phyloP scores from a whole-genome alignment of 2,329 filamentous ascomycete genomes.

The Lachnellula suecica region DNA sequence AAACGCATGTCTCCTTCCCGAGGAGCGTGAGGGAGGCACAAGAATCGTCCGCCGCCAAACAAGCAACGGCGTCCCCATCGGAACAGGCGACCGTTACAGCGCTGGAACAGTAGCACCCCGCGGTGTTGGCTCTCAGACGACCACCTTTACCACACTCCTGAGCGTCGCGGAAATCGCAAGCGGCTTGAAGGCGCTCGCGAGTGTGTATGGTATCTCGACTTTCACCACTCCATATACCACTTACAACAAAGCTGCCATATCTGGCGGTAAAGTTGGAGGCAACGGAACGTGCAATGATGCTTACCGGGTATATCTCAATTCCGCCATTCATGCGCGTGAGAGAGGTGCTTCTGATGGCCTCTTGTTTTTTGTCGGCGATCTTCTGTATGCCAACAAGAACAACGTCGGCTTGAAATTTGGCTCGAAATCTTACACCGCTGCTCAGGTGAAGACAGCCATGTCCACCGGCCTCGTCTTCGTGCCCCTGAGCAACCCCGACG shows the following conservation, averaged over 20 bases:
- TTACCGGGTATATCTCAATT: conserved; percentile 52
- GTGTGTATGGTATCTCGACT: conserved; percentile 38
- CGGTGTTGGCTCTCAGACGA: conserved; percentile 40
- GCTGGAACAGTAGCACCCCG: conserved; percentile 39
- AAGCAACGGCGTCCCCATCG: conserved; percentile 36
- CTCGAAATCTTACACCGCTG: conserved; percentile 48
- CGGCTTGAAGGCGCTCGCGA: conserved; percentile 40
- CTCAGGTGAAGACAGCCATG: conserved; percentile 51
- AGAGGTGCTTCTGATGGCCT: conserved; percentile 55
- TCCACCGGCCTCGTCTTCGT: conserved; percentile 53
- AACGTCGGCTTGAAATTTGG: conserved; percentile 52
- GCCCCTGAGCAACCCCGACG: conserved; percentile 54
- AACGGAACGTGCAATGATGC: conserved; percentile 38
- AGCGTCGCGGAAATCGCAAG: conserved; percentile 42
- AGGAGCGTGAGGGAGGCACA: conserved; percentile 32
- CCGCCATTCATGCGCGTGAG: conserved; percentile 57
- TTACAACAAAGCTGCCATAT: conserved; percentile 40
- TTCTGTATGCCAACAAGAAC: conserved; percentile 51
- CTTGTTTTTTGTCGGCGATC: conserved; percentile 57
- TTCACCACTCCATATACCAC: conserved; percentile 43
- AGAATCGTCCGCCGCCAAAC: conserved; percentile 16
- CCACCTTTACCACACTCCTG: conserved; percentile 40
- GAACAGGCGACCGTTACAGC: conserved; percentile 42
- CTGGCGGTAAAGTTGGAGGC: conserved; percentile 44
- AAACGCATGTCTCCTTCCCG: conserved; percentile 37